A percentile compares a stretch with the other conserved stretches of the same genome.
phyloP scores from a whole-genome alignment of 441 rosid genomes.

The Flueggea neowawraea region DNA sequence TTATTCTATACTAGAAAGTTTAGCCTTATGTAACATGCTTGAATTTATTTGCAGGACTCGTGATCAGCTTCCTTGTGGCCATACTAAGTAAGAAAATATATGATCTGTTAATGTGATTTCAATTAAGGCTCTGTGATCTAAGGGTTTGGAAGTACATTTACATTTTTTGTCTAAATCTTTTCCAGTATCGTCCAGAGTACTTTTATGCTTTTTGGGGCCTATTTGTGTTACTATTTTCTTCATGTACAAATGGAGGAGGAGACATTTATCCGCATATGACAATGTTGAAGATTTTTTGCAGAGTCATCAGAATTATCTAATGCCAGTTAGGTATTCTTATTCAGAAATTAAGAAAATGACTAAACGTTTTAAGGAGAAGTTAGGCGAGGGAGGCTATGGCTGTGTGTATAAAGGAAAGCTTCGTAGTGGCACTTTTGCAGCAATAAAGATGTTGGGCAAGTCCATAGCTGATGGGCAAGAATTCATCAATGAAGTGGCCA shows the following conservation, averaged over 20 bases:
- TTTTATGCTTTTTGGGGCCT: background rate
- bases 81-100: too few relatives aligned
- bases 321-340: background rate
- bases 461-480: background rate
- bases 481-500: background rate
- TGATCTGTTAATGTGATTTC: too few relatives aligned
- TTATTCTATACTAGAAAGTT: too few relatives aligned
- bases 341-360: background rate
- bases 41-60: too few relatives aligned
- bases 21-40: too few relatives aligned
- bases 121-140: too few relatives aligned
- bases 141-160: background rate
- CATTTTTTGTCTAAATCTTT: background rate
- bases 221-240: background rate
- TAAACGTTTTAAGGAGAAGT: background rate
- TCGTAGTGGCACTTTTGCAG: background rate
- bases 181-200: background rate
- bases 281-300: background rate
- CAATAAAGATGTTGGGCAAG: background rate
- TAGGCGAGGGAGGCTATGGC: background rate
- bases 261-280: background rate
- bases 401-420: background rate
- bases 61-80: too few relatives aligned
- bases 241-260: background rate
- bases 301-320: background rate